Evolutionary conservation across 2,329 filamentous ascomycete genomes (phyloP).

Genomic region (Pyricularia pennisetigena): DNA sequence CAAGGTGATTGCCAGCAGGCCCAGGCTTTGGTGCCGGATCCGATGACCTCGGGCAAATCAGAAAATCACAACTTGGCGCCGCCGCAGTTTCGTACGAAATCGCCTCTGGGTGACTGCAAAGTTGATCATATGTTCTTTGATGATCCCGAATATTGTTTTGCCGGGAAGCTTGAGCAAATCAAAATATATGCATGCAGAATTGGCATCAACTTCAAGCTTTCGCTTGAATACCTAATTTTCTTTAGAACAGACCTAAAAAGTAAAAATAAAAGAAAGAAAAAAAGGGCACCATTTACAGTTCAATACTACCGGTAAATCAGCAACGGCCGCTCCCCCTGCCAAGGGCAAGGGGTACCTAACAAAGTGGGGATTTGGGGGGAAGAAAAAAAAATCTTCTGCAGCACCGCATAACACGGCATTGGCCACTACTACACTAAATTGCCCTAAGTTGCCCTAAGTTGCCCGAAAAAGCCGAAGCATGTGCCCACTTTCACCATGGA

Average conservation of each 20-base stretch:
- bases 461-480: neutral
- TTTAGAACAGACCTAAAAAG: too few species aligned
- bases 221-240: too few species aligned
- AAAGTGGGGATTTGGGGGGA: neutral
- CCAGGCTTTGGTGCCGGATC: neutral
- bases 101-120: neutral
- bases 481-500: neutral
- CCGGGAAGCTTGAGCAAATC: too few species aligned
- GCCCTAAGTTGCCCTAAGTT: neutral
- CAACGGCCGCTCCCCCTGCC: neutral
- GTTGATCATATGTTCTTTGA: too few species aligned
- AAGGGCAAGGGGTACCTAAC: neutral
- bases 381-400: neutral
- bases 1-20: neutral
- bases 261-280: too few species aligned
- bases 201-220: too few species aligned
- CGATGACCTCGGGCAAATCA: neutral
- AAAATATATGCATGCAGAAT: too few species aligned
- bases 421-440: neutral
- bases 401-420: neutral
- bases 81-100: neutral
- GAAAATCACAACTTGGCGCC: neutral
- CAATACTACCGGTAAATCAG: neutral
- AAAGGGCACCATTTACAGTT: too few species aligned
- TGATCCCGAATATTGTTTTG: too few species aligned